These are phyloP conservation scores for Dendrothele bispora DNA, from an alignment of 768 basidiomycete species.

Conservation along the genomic window DNA sequence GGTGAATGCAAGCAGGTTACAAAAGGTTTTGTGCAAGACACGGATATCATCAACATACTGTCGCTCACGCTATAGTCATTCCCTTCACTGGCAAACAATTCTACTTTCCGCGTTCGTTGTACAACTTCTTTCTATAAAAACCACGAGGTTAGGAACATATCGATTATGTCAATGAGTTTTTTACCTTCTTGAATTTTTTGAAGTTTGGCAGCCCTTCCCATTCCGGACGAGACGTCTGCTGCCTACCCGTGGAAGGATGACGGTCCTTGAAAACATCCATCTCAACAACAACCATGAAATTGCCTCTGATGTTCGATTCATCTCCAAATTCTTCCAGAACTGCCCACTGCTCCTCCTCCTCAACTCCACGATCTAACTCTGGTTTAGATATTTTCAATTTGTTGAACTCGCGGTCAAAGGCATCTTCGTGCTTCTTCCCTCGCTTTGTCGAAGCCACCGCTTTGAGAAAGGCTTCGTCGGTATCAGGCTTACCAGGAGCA, in stretches of 20 bases:
- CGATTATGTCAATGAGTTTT: conserved; percentile 7
- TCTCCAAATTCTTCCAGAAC: conserved; percentile 67
- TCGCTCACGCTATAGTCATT: conserved; percentile 56
- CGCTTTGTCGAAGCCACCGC: conserved; percentile 73
- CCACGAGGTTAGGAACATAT: background rate
- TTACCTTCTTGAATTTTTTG: conserved; percentile 80
- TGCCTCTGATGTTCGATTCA: conserved; percentile 60
- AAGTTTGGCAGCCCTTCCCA: conserved; percentile 63
- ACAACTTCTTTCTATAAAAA: conserved; percentile 25
- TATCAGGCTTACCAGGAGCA: conserved; percentile 54
- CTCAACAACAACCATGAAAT: conserved; percentile 79
- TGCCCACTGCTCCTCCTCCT: conserved; percentile 50
- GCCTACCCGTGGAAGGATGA: conserved; percentile 12
- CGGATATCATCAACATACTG: conserved; percentile 32
- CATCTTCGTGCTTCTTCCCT: conserved; percentile 66
- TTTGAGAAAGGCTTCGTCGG: conserved; percentile 66
- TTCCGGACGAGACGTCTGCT: conserved; percentile 12
- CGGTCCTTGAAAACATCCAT: conserved; percentile 50
- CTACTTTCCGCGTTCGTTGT: conserved; percentile 37
- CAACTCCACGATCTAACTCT: conserved; percentile 27
- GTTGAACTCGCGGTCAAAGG: conserved; percentile 80
- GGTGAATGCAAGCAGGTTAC: conserved; percentile 4
- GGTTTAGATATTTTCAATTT: conserved; percentile 71
- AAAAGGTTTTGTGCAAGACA: conserved; percentile 7
- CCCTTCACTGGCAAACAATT: conserved; percentile 50